phyloP scores from a whole-genome alignment of 2,329 filamentous ascomycete genomes.

The Cladosporium sp. region DNA sequence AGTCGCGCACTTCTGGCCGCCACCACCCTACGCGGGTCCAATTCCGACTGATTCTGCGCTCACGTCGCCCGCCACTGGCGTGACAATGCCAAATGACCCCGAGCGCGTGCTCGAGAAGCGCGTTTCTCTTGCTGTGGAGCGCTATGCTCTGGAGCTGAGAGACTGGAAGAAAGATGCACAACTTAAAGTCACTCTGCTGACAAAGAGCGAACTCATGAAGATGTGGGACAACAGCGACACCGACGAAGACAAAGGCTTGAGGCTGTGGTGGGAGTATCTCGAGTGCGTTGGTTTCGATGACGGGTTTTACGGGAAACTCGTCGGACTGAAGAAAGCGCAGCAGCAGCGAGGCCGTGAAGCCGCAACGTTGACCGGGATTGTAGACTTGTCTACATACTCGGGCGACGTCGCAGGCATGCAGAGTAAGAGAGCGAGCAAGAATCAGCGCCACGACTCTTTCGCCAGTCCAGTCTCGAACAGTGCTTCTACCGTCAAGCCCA shows the following conservation, averaged over 20 bases:
- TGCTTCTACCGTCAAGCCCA: background rate
- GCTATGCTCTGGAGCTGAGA: constrained; percentile 38
- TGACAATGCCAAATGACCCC: constrained; percentile 3
- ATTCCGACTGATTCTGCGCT: constrained; percentile 29
- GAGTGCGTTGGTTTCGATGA: constrained; percentile 45
- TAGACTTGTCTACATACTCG: background rate
- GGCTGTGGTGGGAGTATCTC: constrained; percentile 52
- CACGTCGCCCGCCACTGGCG: constrained; percentile 20
- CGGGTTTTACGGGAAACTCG: constrained; percentile 45
- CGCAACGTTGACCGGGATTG: background rate
- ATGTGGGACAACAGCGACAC: constrained; percentile 45
- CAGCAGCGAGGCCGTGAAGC: background rate
- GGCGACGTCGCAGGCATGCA: background rate
- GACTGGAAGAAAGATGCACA: constrained; percentile 43
- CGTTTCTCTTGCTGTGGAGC: constrained; percentile 36
- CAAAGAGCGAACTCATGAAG: constrained; percentile 40
- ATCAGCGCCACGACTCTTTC: background rate
- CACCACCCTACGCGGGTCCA: constrained; percentile 41
- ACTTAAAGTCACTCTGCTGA: constrained; percentile 39
- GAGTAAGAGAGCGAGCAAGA: background rate
- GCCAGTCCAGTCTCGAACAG: background rate
- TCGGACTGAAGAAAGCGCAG: constrained; percentile 24
- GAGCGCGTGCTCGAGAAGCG: constrained; percentile 26
- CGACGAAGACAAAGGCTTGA: constrained; percentile 42
- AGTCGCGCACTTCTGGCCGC: constrained; percentile 45